phyloP scores from a whole-genome alignment of 352 stramenopile genomes.

The Pythium chondricola region DNA sequence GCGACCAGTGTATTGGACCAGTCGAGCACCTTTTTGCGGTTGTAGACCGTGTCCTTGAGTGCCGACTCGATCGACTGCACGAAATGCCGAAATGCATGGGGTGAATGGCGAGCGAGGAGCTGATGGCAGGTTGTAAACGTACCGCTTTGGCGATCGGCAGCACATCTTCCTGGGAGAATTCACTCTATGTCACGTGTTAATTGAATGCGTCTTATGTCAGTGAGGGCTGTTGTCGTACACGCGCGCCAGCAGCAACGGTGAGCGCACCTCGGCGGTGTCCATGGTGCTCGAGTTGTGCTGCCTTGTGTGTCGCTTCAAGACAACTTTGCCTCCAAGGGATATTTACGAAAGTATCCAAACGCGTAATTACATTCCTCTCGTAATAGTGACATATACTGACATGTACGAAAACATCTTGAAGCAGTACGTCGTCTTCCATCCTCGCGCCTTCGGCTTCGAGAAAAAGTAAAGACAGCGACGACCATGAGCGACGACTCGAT shows the following conservation, averaged over 20 bases:
- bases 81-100: not conserved
- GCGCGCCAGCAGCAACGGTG: too few species aligned
- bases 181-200: conserved; percentile 56
- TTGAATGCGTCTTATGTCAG: too few species aligned
- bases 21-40: conserved; percentile 81
- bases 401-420: not conserved
- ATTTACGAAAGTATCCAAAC: not conserved
- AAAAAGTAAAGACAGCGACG: not conserved
- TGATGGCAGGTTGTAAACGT: not conserved
- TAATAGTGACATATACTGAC: not conserved
- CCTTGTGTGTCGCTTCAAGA: conserved; percentile 2
- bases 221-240: too few species aligned
- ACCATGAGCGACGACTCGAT: conserved; percentile 86
- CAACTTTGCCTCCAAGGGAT: not conserved
- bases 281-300: not conserved
- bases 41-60: conserved; percentile 81
- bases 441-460: not conserved
- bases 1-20: conserved; percentile 81
- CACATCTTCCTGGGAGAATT: conserved; percentile 75
- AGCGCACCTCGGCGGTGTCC: conserved; percentile 7
- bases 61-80: conserved; percentile 60
- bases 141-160: conserved; percentile 70
- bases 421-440: not conserved
- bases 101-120: not conserved
- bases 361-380: conserved; percentile 6